Evolutionary conservation across 228 moss, liverwort and hornwort genomes (phyloP).

Genomic region (Sphagnum magellanicum): DNA sequence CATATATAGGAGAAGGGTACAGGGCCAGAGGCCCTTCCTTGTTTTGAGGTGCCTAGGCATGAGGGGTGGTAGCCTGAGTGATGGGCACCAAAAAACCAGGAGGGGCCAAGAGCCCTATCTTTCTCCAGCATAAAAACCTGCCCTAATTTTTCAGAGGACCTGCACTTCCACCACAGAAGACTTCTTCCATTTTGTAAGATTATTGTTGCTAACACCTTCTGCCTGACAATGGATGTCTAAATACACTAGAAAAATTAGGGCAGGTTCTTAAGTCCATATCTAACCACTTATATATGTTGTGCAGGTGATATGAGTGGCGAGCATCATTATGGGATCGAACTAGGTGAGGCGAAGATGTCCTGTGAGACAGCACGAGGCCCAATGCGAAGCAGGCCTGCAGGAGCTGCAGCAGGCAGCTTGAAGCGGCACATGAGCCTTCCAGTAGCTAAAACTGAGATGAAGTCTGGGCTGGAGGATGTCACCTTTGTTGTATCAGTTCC

Average conservation of each 20-base stretch:
- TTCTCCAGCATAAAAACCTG: background rate
- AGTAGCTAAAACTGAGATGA: slow-evolving; percentile 5
- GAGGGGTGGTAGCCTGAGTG: no score
- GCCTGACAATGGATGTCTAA: background rate
- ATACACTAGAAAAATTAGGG: no score
- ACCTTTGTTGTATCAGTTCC: slow-evolving; percentile 27
- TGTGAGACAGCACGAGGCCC: slow-evolving; percentile 27
- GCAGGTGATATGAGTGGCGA: slow-evolving; percentile 16
- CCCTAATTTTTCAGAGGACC: background rate
- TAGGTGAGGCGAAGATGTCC: slow-evolving; percentile 26
- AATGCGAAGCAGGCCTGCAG: slow-evolving; percentile 19
- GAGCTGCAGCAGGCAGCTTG: slow-evolving; percentile 19
- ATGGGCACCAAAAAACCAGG: no score
- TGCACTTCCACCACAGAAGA: background rate
- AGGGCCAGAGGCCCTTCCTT: no score
- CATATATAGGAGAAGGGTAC: no score
- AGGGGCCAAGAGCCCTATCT: background rate
- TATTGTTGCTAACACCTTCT: background rate
- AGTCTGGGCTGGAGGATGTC: slow-evolving; percentile 18
- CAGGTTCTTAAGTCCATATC: background rate
- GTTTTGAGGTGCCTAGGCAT: no score
- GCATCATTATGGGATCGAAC: slow-evolving; percentile 28
- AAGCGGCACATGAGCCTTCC: slow-evolving; percentile 46
- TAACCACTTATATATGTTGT: background rate
- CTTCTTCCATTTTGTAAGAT: background rate